These are phyloP conservation scores for Favolaschia claudopus DNA, from an alignment of 768 basidiomycete species.

Conservation along the genomic window DNA sequence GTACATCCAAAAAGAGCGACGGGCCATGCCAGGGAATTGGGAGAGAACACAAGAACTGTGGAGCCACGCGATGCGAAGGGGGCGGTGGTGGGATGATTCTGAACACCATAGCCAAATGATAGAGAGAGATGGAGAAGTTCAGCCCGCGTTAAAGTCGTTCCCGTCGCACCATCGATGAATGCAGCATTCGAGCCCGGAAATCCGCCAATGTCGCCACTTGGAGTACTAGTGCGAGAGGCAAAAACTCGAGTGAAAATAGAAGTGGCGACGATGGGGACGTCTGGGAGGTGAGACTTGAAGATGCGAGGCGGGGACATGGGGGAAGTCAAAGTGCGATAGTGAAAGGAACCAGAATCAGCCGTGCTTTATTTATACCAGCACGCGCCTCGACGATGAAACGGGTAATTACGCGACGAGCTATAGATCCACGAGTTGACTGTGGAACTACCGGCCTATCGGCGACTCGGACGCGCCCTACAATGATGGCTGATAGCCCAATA, in stretches of 20 bases:
- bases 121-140: slow-evolving; percentile 52
- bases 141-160: slow-evolving; percentile 52
- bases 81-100: slow-evolving; percentile 33
- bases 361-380: too few relatives aligned
- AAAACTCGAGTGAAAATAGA: slow-evolving; percentile 43
- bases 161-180: slow-evolving; percentile 63
- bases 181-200: slow-evolving; percentile 49
- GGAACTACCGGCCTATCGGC: too few relatives aligned
- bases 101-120: slow-evolving; percentile 54
- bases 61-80: slow-evolving; percentile 44
- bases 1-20: slow-evolving; percentile 47
- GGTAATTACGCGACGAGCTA: too few relatives aligned
- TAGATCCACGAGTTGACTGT: too few relatives aligned
- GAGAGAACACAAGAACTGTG: slow-evolving; percentile 58
- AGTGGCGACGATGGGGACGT: slow-evolving; percentile 31
- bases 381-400: too few relatives aligned
- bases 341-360: too few relatives aligned
- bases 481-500: too few relatives aligned
- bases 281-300: slow-evolving; percentile 37
- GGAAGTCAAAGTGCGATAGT: too few relatives aligned
- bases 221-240: slow-evolving; percentile 13
- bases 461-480: too few relatives aligned
- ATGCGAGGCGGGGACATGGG: slow-evolving; percentile 32
- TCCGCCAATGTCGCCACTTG: slow-evolving; percentile 39
- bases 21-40: slow-evolving; percentile 63